A percentile compares a stretch with the other conserved stretches of the same genome.
phyloP scores from a whole-genome alignment of 352 stramenopile species.

The Phytophthora nicotianae region DNA sequence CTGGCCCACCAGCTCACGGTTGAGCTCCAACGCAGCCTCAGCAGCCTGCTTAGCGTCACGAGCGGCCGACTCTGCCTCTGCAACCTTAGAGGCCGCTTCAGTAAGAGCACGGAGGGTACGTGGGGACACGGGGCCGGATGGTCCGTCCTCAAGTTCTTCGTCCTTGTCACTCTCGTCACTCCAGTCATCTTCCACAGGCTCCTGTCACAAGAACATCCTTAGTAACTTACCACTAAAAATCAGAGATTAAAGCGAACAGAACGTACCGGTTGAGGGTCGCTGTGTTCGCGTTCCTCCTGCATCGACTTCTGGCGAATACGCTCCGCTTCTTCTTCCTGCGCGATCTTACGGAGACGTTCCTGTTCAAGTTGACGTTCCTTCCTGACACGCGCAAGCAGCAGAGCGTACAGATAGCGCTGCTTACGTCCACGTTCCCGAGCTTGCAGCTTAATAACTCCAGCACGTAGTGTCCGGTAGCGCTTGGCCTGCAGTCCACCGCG shows the following conservation, averaged over 20 bases:
- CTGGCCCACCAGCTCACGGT: slow-evolving; percentile 62
- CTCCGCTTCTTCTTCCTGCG: slow-evolving; percentile 36
- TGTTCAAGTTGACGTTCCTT: slow-evolving; percentile 47
- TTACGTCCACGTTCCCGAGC: slow-evolving; percentile 57
- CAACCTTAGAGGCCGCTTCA: slow-evolving; percentile 75
- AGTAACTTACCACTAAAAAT: slow-evolving; percentile 33
- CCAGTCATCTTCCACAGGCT: slow-evolving; percentile 85
- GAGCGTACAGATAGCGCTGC: slow-evolving; percentile 59
- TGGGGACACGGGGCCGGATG: slow-evolving; percentile 53
- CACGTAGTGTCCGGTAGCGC: slow-evolving; percentile 54
- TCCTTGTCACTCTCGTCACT: slow-evolving; percentile 77
- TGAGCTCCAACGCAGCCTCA: slow-evolving; percentile 61
- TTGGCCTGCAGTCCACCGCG: slow-evolving; percentile 44
- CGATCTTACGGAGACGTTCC: slow-evolving; percentile 47
- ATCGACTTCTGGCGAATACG: slow-evolving; percentile 45
- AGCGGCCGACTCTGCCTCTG: slow-evolving; percentile 70
- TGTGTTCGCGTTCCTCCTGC: slow-evolving; percentile 46
- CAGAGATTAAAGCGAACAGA: not conserved
- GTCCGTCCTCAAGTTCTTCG: slow-evolving; percentile 15
- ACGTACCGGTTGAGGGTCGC: slow-evolving; percentile 67
- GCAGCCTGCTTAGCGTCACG: slow-evolving; percentile 75
- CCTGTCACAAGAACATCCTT: slow-evolving; percentile 70
- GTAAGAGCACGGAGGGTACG: slow-evolving; percentile 67
- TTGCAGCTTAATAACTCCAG: slow-evolving; percentile 61
- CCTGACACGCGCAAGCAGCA: slow-evolving; percentile 50